Percentiles rank a stretch among this genome's conserved stretches.
Evolutionary conservation across 176 grass and related monocot genomes (phyloP).

Genomic region (Oryza glaberrima): DNA sequence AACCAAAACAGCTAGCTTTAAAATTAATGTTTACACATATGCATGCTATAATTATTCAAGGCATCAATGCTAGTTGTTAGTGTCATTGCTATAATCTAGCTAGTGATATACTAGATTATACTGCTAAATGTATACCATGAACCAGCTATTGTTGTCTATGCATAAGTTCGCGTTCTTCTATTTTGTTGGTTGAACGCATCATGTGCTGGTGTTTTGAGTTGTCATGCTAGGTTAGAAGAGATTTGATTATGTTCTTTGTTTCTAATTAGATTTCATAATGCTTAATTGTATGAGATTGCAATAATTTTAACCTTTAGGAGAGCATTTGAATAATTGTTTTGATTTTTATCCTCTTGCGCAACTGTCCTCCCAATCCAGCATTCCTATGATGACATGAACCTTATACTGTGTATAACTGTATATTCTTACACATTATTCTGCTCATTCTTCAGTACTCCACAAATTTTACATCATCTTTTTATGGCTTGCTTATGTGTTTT

Average conservation of each 20-base stretch:
- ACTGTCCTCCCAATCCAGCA: not conserved
- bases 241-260: constrained; percentile 15
- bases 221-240: constrained; percentile 1
- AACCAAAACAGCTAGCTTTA: constrained; percentile 20
- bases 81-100: constrained; percentile 22
- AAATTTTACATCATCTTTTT: constrained; percentile 11
- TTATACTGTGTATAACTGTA: not conserved
- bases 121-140: not conserved
- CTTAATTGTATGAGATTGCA: constrained; percentile 7
- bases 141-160: constrained; percentile 27
- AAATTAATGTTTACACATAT: constrained; percentile 30
- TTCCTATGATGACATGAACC: not conserved
- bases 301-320: not conserved
- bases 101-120: constrained; percentile 6
- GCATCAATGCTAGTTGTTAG: not conserved
- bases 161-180: not conserved
- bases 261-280: not conserved
- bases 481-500: not conserved
- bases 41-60: constrained; percentile 14
- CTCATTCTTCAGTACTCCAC: constrained; percentile 24
- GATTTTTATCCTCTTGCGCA: not conserved
- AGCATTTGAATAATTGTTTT: not conserved
- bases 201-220: constrained; percentile 24
- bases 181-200: constrained; percentile 25
- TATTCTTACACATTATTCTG: constrained; percentile 27